phyloP scores from a whole-genome alignment of 2,329 filamentous ascomycete genomes.

The Chrysoporthe austroafricana region DNA sequence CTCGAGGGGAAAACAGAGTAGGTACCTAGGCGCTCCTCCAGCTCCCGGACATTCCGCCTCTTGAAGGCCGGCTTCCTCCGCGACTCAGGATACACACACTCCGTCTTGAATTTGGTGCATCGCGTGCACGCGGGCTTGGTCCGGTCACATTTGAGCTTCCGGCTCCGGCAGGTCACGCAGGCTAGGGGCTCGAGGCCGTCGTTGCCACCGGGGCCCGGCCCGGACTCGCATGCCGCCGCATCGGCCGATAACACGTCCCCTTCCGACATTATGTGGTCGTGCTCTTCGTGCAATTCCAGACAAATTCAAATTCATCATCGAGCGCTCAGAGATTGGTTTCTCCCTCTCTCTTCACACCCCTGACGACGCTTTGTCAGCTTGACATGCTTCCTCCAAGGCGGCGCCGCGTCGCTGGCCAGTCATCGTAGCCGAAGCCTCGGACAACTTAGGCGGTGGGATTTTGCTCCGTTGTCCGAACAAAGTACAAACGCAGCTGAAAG shows the following conservation, averaged over 20 bases:
- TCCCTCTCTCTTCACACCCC: not conserved
- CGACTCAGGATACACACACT: constrained; percentile 88
- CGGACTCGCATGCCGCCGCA: constrained; percentile 19
- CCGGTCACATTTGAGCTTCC: constrained; percentile 89
- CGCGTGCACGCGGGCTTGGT: constrained; percentile 78
- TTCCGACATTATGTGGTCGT: constrained; percentile 28
- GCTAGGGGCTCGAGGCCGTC: constrained; percentile 60
- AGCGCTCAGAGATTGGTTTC: no score
- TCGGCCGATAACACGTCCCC: constrained; percentile 26
- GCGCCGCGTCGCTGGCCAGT: no score
- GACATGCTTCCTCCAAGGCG: not conserved
- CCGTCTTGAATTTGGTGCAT: constrained; percentile 73
- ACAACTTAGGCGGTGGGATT: constrained; percentile 31
- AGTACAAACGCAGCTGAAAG: not conserved
- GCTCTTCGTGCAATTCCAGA: not conserved
- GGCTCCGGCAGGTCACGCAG: constrained; percentile 79
- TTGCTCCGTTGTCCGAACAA: constrained; percentile 31
- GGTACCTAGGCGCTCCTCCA: constrained; percentile 84
- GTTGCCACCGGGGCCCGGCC: constrained; percentile 24
- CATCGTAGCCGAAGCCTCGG: constrained; percentile 22
- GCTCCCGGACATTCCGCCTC: constrained; percentile 84
- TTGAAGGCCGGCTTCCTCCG: constrained; percentile 87
- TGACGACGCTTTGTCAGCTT: not conserved
- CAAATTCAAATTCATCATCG: not conserved
- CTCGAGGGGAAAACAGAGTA: not conserved